Evolutionary conservation across 2,329 filamentous ascomycete species (phyloP), one percentile per base, ranked within the genome.

Genomic region (Colletotrichum sansevieriae): DNA sequence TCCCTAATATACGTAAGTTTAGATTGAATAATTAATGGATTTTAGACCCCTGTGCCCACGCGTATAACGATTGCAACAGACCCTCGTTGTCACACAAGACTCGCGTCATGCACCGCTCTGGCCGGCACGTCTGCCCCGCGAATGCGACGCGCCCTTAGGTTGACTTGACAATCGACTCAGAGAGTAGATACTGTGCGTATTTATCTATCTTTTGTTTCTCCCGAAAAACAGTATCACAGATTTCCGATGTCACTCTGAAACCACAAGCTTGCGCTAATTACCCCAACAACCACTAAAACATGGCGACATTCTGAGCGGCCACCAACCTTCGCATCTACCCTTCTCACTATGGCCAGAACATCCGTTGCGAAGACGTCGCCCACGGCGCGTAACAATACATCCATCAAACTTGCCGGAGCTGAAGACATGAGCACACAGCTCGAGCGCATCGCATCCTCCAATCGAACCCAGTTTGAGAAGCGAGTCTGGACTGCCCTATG

Each of bases 401-500:
- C 58, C 11, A 33, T 15, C 35, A 25, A 43, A 20, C 70, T 64
- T 18, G 65, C 61, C 9, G 63, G 64, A 49, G 47, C 29, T 47
- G 56, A 68, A n/a, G 75, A 76, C 44, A 82, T 81, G 79, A 74
- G 75, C 11, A 63, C 76, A 1, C 81, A 84, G 67, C 81, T 86
- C 3, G 72, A 75, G 33, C 83, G 80, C 71, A 87, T 87, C 72
- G 80, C 80, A 8, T 71, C 76, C 15, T 83, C 82, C 20, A 71
- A 72, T 29, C 79, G 82, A 70, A 88, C 88, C 0, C 73, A 82
- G 6, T 90, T 88, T 74, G 87, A 90, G 77, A 87, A 89, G 77
- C 80, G 80, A 68, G 87, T 97, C 70, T 95, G 94, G 82, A 81
- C 85, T 2, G 85, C 91, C 4, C 87, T 97, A 3, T 90, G 91